phyloP scores from a whole-genome alignment of 73 alveolate genomes.

The Loxodes magnus region DNA sequence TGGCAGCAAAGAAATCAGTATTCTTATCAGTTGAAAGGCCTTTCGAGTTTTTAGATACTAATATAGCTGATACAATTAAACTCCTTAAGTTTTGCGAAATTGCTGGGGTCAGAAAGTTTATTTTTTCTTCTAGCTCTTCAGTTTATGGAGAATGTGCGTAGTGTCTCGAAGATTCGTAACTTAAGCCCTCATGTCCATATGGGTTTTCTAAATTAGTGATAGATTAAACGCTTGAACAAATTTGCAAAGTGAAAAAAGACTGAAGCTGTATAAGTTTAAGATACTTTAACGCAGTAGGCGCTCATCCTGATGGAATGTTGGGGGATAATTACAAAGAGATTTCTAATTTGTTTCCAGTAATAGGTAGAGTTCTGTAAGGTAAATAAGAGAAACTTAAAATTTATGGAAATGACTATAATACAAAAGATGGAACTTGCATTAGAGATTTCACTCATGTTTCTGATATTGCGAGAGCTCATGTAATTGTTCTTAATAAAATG shows the following conservation, averaged over 20 bases:
- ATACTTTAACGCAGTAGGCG: constrained; percentile 98
- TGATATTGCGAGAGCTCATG: constrained; percentile 93
- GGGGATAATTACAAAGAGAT: constrained; percentile 90
- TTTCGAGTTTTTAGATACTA: constrained; percentile 76
- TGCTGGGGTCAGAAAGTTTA: constrained; percentile 40
- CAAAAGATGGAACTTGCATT: constrained; percentile 88
- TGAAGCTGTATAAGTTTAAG: constrained; percentile 20
- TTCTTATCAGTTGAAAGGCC: constrained; percentile 64
- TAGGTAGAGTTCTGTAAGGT: constrained; percentile 86
- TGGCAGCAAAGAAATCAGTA: constrained; percentile 96
- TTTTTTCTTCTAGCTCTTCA: constrained; percentile 90
- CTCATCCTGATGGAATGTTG: constrained; percentile 83
- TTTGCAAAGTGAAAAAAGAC: neutral
- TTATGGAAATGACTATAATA: constrained; percentile 94
- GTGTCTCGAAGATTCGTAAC: constrained; percentile 23
- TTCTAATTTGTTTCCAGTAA: constrained; percentile 91
- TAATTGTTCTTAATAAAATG: constrained; percentile 63
- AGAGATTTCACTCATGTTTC: constrained; percentile 94
- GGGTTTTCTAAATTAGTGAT: constrained; percentile 53
- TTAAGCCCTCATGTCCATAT: constrained; percentile 61
- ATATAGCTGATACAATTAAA: constrained; percentile 74
- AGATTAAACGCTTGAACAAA: neutral
- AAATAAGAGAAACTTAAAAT: constrained; percentile 48
- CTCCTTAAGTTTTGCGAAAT: constrained; percentile 61
- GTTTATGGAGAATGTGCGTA: constrained; percentile 71